Conservation (phyloP, 805 yeast genomes). For the Candida palmyrensis region DNA sequence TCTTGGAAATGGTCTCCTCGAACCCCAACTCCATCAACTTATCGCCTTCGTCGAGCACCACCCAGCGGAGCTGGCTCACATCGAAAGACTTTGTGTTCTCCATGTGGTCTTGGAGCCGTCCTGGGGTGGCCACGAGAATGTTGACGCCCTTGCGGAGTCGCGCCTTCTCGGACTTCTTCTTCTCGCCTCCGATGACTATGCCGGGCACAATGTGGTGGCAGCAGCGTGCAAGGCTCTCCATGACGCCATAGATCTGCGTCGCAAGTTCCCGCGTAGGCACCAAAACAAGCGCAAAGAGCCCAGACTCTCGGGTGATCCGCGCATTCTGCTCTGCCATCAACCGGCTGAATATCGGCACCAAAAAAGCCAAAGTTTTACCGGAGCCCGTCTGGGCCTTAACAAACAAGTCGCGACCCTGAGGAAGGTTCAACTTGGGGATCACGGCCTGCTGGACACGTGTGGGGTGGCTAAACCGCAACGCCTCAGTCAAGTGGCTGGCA, state of each 20-base stretch:
- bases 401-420: constrained; percentile 55
- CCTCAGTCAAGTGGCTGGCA: constrained; percentile 48
- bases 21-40: constrained; percentile 93
- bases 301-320: constrained; percentile 56
- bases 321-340: constrained; percentile 50
- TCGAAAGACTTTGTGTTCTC: constrained; percentile 80
- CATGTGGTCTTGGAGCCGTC: constrained; percentile 90
- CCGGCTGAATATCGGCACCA: constrained; percentile 74
- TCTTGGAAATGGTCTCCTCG: constrained; percentile 83
- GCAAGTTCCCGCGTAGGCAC: constrained; percentile 97
- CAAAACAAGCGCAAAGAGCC: constrained; percentile 82
- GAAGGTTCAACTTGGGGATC: constrained; percentile 46
- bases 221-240: constrained; percentile 66
- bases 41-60: constrained; percentile 97
- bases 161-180: constrained; percentile 95
- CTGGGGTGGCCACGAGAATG: constrained; percentile 96
- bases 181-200: constrained; percentile 95
- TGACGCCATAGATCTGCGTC: constrained; percentile 77
- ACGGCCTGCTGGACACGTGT: constrained; percentile 84
- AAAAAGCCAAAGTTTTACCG: constrained; percentile 89
- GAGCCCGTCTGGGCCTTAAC: constrained; percentile 98
- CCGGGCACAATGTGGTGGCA: constrained; percentile 93
- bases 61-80: constrained; percentile 70
- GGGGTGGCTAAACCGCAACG: constrained; percentile 58
- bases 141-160: constrained; percentile 93